phyloP scores from a whole-genome alignment of 768 basidiomycete genomes.

The Heimioporus sp. region DNA sequence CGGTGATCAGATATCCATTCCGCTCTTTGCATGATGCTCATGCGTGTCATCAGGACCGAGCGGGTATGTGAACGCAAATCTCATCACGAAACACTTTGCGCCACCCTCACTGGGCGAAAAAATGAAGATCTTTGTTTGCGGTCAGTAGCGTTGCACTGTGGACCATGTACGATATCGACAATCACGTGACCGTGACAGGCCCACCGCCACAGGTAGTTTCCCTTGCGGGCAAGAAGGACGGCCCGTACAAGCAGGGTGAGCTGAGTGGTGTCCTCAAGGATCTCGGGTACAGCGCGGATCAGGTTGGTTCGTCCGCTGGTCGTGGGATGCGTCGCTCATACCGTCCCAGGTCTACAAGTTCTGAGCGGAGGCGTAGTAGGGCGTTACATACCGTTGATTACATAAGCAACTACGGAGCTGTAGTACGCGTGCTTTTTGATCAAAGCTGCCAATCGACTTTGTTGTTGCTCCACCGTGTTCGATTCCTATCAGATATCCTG shows the following conservation, averaged over 20 bases:
- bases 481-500: slow-evolving; percentile 14
- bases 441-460: neutral
- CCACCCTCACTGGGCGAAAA: slow-evolving; percentile 66
- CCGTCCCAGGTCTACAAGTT: slow-evolving; percentile 41
- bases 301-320: slow-evolving; percentile 47
- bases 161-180: neutral
- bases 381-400: slow-evolving; percentile 18
- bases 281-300: slow-evolving; percentile 79
- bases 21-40: slow-evolving; percentile 4
- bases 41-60: slow-evolving; percentile 44
- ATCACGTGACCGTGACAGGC: slow-evolving; percentile 32
- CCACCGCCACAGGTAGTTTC: slow-evolving; percentile 90
- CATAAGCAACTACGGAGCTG: slow-evolving; percentile 19
- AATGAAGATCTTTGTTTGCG: slow-evolving; percentile 88
- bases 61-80: slow-evolving; percentile 72
- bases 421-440: slow-evolving; percentile 26
- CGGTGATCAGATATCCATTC: slow-evolving; percentile 42
- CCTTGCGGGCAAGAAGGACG: slow-evolving; percentile 85
- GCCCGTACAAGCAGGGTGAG: slow-evolving; percentile 76
- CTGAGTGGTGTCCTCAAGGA: slow-evolving; percentile 83
- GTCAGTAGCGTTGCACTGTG: slow-evolving; percentile 38
- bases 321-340: neutral
- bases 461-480: neutral
- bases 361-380: slow-evolving; percentile 18
- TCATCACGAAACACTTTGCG: slow-evolving; percentile 73